These are phyloP conservation scores for Kwoniella mangroviensis DNA, from an alignment of 768 basidiomycete genomes.

Conservation along the genomic window DNA sequence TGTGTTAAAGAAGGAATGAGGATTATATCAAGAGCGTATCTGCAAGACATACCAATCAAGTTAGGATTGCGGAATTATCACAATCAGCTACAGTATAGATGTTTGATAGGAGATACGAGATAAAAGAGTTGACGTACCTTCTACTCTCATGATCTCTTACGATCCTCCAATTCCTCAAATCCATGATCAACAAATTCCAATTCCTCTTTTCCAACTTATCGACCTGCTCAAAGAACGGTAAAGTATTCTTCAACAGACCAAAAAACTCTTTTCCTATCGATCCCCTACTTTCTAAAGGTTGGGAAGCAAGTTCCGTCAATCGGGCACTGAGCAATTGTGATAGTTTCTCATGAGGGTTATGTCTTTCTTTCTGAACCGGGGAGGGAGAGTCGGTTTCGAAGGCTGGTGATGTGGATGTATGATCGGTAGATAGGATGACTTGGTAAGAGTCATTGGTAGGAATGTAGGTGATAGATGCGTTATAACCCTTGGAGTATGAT, in stretches of 20 bases:
- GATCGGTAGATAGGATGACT: conserved; percentile 36
- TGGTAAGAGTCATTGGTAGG: conserved; percentile 52
- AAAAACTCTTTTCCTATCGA: conserved; percentile 39
- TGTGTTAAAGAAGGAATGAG: conserved; percentile 25
- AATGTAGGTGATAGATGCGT: conserved; percentile 48
- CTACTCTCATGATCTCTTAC: conserved; percentile 33
- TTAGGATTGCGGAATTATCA: too few species aligned
- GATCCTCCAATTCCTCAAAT: conserved; percentile 34
- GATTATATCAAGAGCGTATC: conserved; percentile 38
- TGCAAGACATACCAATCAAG: conserved; percentile 4
- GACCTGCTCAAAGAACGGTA: conserved; percentile 76
- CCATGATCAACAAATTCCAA: conserved; percentile 26
- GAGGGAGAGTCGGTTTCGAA: background rate
- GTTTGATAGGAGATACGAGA: background rate
- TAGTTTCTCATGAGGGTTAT: conserved; percentile 73
- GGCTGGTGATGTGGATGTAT: background rate
- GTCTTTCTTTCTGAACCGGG: background rate
- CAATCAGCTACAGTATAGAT: too few species aligned
- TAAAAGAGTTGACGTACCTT: conserved; percentile 17
- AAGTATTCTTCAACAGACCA: conserved; percentile 59
- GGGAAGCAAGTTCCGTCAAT: conserved; percentile 65
- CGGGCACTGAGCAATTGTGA: conserved; percentile 75
- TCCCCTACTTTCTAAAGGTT: conserved; percentile 6
- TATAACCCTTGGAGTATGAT: conserved; percentile 63
- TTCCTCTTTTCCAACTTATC: conserved; percentile 57